Percentiles rank a stretch among this genome's conserved stretches.
Evolutionary conservation across 768 basidiomycete genomes (phyloP).

Genomic region (Mycena venus): DNA sequence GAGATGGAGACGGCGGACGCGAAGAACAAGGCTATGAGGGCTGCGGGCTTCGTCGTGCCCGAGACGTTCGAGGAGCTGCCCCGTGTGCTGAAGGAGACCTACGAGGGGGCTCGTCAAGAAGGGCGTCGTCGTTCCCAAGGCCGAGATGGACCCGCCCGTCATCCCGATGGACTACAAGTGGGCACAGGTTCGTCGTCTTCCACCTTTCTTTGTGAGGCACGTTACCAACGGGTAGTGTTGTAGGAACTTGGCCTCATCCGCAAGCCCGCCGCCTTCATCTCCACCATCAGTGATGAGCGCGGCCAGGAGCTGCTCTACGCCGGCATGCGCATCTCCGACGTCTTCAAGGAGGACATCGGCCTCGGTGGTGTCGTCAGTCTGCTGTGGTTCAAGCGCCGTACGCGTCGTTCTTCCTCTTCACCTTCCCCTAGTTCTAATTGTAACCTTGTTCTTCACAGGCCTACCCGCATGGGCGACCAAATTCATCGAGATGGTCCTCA

Average conservation of each 20-base stretch:
- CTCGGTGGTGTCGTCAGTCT: slow-evolving; percentile 96
- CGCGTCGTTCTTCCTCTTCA: slow-evolving; percentile 37
- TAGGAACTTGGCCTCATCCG: slow-evolving; percentile 95
- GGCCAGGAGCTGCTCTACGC: slow-evolving; percentile 98
- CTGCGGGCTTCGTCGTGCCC: slow-evolving; percentile 96
- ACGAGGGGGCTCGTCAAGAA: slow-evolving; percentile 81
- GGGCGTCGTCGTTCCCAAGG: slow-evolving; percentile 77
- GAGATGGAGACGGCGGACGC: slow-evolving; percentile 98
- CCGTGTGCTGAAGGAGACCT: slow-evolving; percentile 84
- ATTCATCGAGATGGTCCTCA: slow-evolving; percentile 99
- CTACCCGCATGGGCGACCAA: slow-evolving; percentile 95
- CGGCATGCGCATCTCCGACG: slow-evolving; percentile 98
- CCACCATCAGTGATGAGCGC: slow-evolving; percentile 99
- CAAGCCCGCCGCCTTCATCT: slow-evolving; percentile 99
- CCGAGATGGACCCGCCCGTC: slow-evolving; percentile 90
- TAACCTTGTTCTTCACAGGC: slow-evolving; percentile 41
- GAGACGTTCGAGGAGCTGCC: slow-evolving; percentile 98
- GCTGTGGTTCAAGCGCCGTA: slow-evolving; percentile 97
- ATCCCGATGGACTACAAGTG: slow-evolving; percentile 99
- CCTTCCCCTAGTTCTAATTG: not conserved
- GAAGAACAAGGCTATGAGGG: slow-evolving; percentile 96
- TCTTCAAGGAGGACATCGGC: slow-evolving; percentile 98
- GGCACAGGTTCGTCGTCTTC: slow-evolving; percentile 72
- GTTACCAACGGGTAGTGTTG: not conserved
- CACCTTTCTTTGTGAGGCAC: not conserved